phyloP scores from a whole-genome alignment of 1,139 yeast genomes.

The Sugiyamaella novakii region DNA sequence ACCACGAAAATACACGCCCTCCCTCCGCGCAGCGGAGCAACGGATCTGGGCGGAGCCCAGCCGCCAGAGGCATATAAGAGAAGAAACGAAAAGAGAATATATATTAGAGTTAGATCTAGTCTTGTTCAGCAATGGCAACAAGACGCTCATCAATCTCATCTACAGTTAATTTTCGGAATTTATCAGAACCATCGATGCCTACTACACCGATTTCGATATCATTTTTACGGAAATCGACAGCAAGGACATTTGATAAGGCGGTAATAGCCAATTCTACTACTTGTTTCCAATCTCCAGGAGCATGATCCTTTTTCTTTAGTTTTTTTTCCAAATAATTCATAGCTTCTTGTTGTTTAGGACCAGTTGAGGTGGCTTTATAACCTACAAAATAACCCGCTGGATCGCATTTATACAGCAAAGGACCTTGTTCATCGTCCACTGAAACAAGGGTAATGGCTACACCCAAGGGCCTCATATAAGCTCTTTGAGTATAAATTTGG shows the following conservation, averaged over 20 bases:
- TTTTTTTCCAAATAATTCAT: constrained; percentile 89
- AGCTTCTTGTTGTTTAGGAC: constrained; percentile 97
- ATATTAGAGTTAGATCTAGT: constrained; percentile 47
- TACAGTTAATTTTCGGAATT: constrained; percentile 67
- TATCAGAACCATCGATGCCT: constrained; percentile 47
- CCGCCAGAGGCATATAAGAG: constrained; percentile 14
- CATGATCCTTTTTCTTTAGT: constrained; percentile 71
- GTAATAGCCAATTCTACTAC: constrained; percentile 89
- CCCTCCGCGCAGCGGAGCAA: not conserved
- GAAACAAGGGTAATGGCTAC: constrained; percentile 88
- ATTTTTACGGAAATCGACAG: constrained; percentile 90
- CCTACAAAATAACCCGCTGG: constrained; percentile 97
- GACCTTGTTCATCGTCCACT: constrained; percentile 86
- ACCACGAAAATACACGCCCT: too few relatives aligned
- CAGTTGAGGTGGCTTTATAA: constrained; percentile 90
- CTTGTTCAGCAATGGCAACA: constrained; percentile 94
- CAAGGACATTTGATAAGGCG: constrained; percentile 80
- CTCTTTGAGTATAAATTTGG: constrained; percentile 95
- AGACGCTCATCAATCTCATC: constrained; percentile 94
- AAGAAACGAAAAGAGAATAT: too few relatives aligned
- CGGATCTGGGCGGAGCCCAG: constrained; percentile 14
- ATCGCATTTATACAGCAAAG: constrained; percentile 89
- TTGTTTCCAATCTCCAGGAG: constrained; percentile 83
- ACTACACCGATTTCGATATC: constrained; percentile 95
- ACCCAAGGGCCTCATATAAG: constrained; percentile 98